A percentile compares a stretch with the other conserved stretches of the same genome.
These are phyloP conservation scores for Solanum hybrid DNA, from an alignment of 305 asterid species.

Conservation along the genomic window DNA sequence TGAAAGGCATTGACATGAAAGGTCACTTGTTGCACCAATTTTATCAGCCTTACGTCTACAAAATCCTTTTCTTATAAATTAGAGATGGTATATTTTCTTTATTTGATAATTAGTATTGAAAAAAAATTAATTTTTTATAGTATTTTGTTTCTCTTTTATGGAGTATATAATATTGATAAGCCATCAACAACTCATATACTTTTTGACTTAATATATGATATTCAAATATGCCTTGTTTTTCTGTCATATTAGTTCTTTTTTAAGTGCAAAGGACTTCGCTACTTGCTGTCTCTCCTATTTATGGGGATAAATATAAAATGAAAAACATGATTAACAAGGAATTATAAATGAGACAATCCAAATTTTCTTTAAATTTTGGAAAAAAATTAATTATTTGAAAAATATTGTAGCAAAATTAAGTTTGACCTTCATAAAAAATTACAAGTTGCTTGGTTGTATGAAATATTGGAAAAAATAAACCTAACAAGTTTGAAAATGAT, in stretches of 20 bases:
- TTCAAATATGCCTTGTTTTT: not conserved
- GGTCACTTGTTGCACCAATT: not conserved
- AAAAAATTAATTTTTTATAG: not conserved
- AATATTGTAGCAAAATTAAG: not conserved
- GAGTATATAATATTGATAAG: not conserved
- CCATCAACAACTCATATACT: not conserved
- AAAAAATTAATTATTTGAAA: not conserved
- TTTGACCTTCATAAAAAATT: not conserved
- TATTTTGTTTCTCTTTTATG: not conserved
- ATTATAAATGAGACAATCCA: not conserved
- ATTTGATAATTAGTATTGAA: not conserved
- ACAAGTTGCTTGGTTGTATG: not conserved
- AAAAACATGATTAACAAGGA: not conserved
- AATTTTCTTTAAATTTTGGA: not conserved
- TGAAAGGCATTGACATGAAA: not conserved
- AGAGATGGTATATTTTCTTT: not conserved
- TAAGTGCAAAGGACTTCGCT: not conserved
- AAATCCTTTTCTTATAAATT: not conserved
- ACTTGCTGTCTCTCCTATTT: not conserved
- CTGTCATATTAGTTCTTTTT: not conserved
- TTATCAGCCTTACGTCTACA: not conserved
- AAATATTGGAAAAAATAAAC: not conserved
- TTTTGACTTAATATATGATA: not conserved
- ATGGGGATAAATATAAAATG: not conserved
- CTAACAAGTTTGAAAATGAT: not conserved